These are phyloP conservation scores for Byssothecium circinans DNA, from an alignment of 2,329 filamentous ascomycete genomes.

Conservation along the genomic window DNA sequence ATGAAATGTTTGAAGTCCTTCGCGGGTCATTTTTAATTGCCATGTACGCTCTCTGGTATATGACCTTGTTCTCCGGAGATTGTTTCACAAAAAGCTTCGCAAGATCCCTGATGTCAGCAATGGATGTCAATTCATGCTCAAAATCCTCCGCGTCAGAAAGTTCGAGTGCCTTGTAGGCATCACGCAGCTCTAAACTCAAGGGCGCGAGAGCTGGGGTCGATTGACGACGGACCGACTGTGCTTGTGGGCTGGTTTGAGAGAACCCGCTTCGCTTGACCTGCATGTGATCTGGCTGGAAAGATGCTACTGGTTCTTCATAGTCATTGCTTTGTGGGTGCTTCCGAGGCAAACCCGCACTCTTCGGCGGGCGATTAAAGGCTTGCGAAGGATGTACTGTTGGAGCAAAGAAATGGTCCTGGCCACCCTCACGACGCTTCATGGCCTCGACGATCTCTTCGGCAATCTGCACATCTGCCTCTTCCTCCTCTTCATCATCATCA, in stretches of 20 bases:
- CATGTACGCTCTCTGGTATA: neutral
- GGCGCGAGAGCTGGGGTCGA: neutral
- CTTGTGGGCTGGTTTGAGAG: neutral
- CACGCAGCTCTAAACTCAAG: neutral
- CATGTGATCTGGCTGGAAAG: neutral
- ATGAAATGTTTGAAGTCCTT: neutral
- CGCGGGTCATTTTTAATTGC: neutral
- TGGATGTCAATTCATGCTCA: neutral
- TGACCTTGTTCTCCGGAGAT: neutral
- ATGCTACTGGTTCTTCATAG: slow-evolving; percentile 1
- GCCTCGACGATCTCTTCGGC: neutral
- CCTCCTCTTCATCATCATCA: neutral
- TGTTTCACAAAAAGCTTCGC: neutral
- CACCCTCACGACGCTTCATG: neutral
- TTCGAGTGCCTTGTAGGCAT: neutral
- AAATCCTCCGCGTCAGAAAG: neutral
- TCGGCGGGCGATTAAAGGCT: neutral
- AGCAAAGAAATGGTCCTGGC: neutral
- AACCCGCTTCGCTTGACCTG: neutral
- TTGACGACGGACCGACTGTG: neutral
- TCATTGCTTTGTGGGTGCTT: slow-evolving; percentile 1
- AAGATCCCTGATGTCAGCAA: neutral
- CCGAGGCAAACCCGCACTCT: neutral
- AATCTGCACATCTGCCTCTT: neutral
- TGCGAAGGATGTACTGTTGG: neutral